Conservation (phyloP, 148 eudicot genomes). For the Persicaria maculosa region DNA sequence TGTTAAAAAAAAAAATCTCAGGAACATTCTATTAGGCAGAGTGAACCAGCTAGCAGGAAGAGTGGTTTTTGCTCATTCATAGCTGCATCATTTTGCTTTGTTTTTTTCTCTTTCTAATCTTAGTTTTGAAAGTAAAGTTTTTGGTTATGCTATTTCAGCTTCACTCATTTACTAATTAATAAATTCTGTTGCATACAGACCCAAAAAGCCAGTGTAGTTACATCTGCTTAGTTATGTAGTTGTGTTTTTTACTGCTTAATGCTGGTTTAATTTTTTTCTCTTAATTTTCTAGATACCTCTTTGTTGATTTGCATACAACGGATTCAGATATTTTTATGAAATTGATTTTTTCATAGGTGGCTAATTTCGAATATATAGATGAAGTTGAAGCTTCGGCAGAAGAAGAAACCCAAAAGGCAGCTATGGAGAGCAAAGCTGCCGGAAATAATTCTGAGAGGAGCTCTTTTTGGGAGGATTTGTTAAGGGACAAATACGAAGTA, state of each 20-base stretch:
- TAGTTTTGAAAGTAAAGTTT: too few species aligned
- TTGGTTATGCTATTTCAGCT: background rate
- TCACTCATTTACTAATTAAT: background rate
- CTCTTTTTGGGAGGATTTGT: conserved; percentile 84
- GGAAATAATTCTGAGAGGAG: conserved; percentile 51
- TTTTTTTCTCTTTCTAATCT: too few species aligned
- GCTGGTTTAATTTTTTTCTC: background rate
- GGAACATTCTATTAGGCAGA: background rate
- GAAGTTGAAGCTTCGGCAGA: conserved; percentile 65
- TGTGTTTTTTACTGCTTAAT: background rate
- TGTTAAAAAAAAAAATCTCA: background rate
- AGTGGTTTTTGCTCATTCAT: background rate
- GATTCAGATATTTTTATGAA: background rate
- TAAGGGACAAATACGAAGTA: conserved; percentile 69
- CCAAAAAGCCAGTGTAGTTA: background rate
- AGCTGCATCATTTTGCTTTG: background rate
- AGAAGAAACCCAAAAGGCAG: conserved; percentile 51
- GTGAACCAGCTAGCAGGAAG: background rate
- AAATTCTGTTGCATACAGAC: background rate
- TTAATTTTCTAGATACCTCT: background rate
- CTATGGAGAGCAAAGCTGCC: conserved; percentile 40
- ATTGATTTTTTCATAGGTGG: conserved; percentile 47
- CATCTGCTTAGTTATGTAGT: background rate
- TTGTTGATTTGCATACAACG: background rate
- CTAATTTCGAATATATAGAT: conserved; percentile 87